These are phyloP conservation scores for Fusarium incarnatum DNA, from an alignment of 2,329 filamentous ascomycete species.

Conservation along the genomic window DNA sequence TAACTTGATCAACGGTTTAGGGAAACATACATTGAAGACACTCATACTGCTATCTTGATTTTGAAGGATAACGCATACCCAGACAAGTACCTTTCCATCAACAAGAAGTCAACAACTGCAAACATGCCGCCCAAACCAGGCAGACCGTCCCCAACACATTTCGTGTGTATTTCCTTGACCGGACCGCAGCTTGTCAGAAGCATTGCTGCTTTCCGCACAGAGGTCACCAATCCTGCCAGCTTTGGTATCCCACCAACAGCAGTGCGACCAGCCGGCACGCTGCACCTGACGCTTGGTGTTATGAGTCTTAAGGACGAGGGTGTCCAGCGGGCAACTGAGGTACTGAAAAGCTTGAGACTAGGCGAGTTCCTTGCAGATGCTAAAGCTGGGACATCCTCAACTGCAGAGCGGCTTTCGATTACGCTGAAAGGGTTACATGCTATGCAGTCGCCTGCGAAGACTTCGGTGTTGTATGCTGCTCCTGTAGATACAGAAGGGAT, in stretches of 20 bases:
- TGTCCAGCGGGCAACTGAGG: constrained; percentile 56
- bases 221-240: constrained; percentile 61
- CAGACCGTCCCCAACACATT: constrained; percentile 72
- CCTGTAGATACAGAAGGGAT: constrained; percentile 65
- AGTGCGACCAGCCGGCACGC: constrained; percentile 79
- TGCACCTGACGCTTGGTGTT: constrained; percentile 89
- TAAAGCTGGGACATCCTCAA: constrained; percentile 24
- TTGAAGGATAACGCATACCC: neutral
- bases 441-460: constrained; percentile 69
- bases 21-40: neutral
- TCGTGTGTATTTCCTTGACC: constrained; percentile 79
- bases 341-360: constrained; percentile 55
- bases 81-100: neutral
- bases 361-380: constrained; percentile 54
- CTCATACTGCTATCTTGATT: neutral
- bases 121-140: constrained; percentile 50
- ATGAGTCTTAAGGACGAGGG: constrained; percentile 75
- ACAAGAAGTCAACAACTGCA: neutral
- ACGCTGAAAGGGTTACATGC: constrained; percentile 67
- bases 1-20: constrained; percentile 5
- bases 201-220: constrained; percentile 70
- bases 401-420: constrained; percentile 51
- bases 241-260: constrained; percentile 72
- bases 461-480: constrained; percentile 73
- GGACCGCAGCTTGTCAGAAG: constrained; percentile 73